These are phyloP conservation scores for Sporisorium exsertum DNA, from an alignment of 1,284 basidiomycete species.

Conservation along the genomic window DNA sequence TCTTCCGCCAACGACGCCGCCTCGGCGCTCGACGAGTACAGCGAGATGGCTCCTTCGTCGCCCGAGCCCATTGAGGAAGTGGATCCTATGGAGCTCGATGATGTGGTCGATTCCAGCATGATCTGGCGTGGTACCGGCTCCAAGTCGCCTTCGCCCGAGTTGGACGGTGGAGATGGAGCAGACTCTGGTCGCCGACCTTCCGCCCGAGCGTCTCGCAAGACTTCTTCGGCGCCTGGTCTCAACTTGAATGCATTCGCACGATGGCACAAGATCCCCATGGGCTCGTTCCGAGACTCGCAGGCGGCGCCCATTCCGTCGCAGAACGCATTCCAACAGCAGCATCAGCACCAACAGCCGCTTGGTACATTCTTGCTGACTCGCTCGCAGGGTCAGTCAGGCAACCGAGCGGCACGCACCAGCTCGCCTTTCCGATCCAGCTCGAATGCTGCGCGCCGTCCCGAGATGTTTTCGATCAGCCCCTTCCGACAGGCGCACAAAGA, in stretches of 20 bases:
- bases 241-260: conserved; percentile 63
- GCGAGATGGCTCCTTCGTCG: conserved; percentile 55
- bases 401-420: conserved; percentile 34
- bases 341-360: conserved; percentile 41
- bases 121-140: conserved; percentile 54
- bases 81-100: conserved; percentile 65
- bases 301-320: conserved; percentile 24
- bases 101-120: conserved; percentile 64
- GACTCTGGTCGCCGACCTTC: conserved; percentile 33
- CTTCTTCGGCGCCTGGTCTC: conserved; percentile 36
- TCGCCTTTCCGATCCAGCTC: conserved; percentile 60
- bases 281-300: conserved; percentile 65
- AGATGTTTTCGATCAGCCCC: conserved; percentile 50
- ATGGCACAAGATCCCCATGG: conserved; percentile 67
- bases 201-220: conserved; percentile 25
- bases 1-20: conserved; percentile 48
- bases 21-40: conserved; percentile 47
- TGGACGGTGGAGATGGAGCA: conserved; percentile 13
- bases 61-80: conserved; percentile 47
- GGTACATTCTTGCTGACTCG: conserved; percentile 61
- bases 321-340: conserved; percentile 34
- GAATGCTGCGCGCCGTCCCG: conserved; percentile 33
- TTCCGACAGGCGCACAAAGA: conserved; percentile 34
- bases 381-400: conserved; percentile 32
- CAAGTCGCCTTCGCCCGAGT: conserved; percentile 47